phyloP scores from a whole-genome alignment of 257 asterid genomes.

The Linderniella brevidens region DNA sequence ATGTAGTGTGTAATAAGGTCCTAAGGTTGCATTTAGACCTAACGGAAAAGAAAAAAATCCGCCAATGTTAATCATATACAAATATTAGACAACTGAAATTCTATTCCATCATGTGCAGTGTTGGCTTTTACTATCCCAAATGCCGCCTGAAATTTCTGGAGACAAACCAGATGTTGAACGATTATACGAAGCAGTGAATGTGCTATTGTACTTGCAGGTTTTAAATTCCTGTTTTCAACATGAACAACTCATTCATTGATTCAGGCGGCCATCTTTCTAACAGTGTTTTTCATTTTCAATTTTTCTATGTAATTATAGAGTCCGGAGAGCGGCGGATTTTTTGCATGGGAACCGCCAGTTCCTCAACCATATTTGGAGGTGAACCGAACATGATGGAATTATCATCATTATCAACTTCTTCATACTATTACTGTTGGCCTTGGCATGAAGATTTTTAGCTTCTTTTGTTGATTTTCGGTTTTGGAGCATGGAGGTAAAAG shows the following conservation, averaged over 20 bases:
- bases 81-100: not conserved
- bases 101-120: slow-evolving; percentile 24
- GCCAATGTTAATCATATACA: slow-evolving; percentile 1
- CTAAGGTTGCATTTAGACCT: too few species aligned
- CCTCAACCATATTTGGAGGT: slow-evolving; percentile 77
- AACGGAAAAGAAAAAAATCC: too few species aligned
- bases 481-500: too few species aligned
- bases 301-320: too few species aligned
- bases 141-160: slow-evolving; percentile 71
- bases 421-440: too few species aligned
- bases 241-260: not conserved
- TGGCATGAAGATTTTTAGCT: too few species aligned
- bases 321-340: slow-evolving; percentile 73
- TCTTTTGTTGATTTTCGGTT: too few species aligned
- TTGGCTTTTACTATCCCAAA: slow-evolving; percentile 60
- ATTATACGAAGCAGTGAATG: slow-evolving; percentile 62
- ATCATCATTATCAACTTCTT: too few species aligned
- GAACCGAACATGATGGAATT: too few species aligned
- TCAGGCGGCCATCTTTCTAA: too few species aligned
- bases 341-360: slow-evolving; percentile 99
- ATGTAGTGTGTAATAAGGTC: too few species aligned
- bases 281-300: slow-evolving; percentile 7
- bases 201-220: slow-evolving; percentile 64
- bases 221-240: not conserved
- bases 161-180: slow-evolving; percentile 44